Evolutionary conservation across 768 basidiomycete species (phyloP), one percentile per base, ranked within the genome.

Genomic region (Mrakia hoshinonis): DNA sequence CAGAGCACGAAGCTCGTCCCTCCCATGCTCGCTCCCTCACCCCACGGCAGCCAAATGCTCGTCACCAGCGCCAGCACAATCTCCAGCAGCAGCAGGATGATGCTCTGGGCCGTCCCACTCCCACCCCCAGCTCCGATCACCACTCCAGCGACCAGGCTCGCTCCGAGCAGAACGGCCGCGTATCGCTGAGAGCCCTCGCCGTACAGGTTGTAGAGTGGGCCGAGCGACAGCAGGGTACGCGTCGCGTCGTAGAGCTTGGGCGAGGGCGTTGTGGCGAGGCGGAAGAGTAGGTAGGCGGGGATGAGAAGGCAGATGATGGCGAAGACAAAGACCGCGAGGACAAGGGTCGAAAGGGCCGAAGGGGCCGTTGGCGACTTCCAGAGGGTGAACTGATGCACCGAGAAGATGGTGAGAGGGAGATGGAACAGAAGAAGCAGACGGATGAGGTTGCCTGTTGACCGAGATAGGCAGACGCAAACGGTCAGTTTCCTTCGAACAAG

Each of bases 41-140:
- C 92, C 95, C 95, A 99, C 22, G 94, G 94, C 72, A 96, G 84
- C 92, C 92, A 96, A 39, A 95, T 83, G 73, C 90, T 93, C 39
- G 72, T 73, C 46, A 61, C 26, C 70, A 98, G 82, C 6, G 93
- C 91, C 54, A 89, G 87, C 26, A 83, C 83, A 20, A 99, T 89
- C 79, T 99, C 96, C 24, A 92, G 85, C 38, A 96, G 84, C 34
- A 98, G 83, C 74, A 99, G 87, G 67, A 97, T 83, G 74, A 95
- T 87, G 4, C 92, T 89, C 78, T 98, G 96, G 3, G 90, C 87
- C 0, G 92, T 94, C 4, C 94, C 95, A 73, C 89, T 90, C 72
- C 83, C 83, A 81, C 97, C 95, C 13, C 89, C 92, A 47, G 87
- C 92, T 11, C 95, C 95, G 72, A 97, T 87, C 2, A 89, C 88